phyloP scores from a whole-genome alignment of 2,329 filamentous ascomycete species.

The Colletotrichum navitas region DNA sequence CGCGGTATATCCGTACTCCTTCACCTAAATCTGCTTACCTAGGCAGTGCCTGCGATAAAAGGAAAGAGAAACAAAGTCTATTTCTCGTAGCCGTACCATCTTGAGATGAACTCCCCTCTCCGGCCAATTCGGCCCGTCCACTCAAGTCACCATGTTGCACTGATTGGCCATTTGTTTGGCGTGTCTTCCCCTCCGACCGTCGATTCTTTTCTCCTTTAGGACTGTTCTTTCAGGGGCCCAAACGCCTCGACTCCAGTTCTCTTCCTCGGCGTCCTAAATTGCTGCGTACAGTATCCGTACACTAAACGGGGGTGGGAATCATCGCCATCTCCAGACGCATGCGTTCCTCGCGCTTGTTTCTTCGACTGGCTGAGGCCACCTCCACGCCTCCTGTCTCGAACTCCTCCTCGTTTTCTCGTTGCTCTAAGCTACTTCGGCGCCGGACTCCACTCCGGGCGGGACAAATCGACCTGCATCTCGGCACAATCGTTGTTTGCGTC shows the following conservation, averaged over 20 bases:
- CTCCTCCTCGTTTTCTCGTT: not conserved
- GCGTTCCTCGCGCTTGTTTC: slow-evolving; percentile 10
- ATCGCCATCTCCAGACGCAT: slow-evolving; percentile 4
- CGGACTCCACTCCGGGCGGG: not conserved
- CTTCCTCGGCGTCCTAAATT: slow-evolving; percentile 9
- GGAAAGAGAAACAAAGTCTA: not conserved
- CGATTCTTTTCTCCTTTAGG: slow-evolving; percentile 27
- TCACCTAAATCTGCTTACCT: not conserved
- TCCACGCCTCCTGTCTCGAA: slow-evolving; percentile 12
- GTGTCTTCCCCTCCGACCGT: not conserved
- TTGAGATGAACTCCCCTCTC: slow-evolving; percentile 15
- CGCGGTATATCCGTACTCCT: not conserved
- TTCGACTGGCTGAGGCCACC: slow-evolving; percentile 20
- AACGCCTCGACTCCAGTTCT: not conserved
- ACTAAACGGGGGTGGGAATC: not conserved
- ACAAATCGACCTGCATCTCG: not conserved
- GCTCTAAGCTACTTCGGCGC: not conserved
- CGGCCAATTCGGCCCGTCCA: slow-evolving; percentile 8
- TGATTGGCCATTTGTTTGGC: slow-evolving; percentile 24
- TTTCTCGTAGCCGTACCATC: not conserved
- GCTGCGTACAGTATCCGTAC: not conserved
- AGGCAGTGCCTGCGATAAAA: no score
- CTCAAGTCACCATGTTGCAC: not conserved
- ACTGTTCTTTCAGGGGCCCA: slow-evolving; percentile 20
- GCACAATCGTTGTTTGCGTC: slow-evolving; percentile 17